phyloP scores from a whole-genome alignment of 192 early-diverging fungal genomes.

The Coemansia biformis region DNA sequence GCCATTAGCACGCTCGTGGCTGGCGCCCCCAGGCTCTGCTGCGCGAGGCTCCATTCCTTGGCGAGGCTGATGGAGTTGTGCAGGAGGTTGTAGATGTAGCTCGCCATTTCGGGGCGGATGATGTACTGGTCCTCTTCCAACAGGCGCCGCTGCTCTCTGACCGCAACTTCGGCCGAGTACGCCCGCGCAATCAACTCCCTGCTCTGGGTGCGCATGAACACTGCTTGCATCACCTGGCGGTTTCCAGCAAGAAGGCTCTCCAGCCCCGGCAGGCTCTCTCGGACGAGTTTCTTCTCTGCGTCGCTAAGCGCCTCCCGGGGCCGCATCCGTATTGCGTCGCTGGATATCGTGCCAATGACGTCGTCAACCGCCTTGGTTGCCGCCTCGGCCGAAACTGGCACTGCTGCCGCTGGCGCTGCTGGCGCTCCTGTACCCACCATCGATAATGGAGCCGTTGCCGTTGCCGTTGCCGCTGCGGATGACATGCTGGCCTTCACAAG shows the following conservation, averaged over 20 bases:
- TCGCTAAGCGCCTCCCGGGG: slow-evolving; percentile 17
- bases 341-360: slow-evolving; percentile 6
- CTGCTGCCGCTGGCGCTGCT: background rate
- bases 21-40: background rate
- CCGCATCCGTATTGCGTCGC: background rate
- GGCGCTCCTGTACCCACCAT: background rate
- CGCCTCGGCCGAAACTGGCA: slow-evolving; percentile 19
- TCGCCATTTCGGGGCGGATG: slow-evolving; percentile 7
- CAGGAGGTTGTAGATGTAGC: slow-evolving; percentile 6
- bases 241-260: slow-evolving; percentile 12
- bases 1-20: background rate
- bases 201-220: slow-evolving; percentile 26
- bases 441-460: background rate
- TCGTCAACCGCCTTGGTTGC: slow-evolving; percentile 22
- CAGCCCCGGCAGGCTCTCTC: slow-evolving; percentile 12
- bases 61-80: slow-evolving; percentile 12
- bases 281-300: slow-evolving; percentile 17
- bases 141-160: slow-evolving; percentile 35
- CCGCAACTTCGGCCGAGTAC: slow-evolving; percentile 12
- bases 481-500: slow-evolving; percentile 5
- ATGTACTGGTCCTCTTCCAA: slow-evolving; percentile 35
- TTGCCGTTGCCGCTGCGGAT: background rate
- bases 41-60: slow-evolving; percentile 37
- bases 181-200: slow-evolving; percentile 12
- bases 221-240: slow-evolving; percentile 16